Percentiles rank a stretch among this genome's conserved stretches.
Evolutionary conservation across 169 alveolate genomes (phyloP).

Genomic region (Plasmodium sp.): DNA sequence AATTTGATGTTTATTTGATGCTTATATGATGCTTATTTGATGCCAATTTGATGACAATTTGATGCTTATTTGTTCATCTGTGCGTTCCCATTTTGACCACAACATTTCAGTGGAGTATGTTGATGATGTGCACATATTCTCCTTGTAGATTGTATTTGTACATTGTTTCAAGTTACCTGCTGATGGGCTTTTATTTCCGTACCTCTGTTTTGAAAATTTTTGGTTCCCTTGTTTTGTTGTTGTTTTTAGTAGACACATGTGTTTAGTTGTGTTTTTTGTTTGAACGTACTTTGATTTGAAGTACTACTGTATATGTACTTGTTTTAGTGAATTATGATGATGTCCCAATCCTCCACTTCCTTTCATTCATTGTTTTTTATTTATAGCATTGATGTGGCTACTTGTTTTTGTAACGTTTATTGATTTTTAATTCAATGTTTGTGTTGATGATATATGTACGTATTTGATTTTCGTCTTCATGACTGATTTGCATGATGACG

Average conservation of each 20-base stretch:
- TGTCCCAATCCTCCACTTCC: not conserved
- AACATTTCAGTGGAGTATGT: not conserved
- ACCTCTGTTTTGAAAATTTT: not conserved
- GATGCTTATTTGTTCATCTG: not conserved
- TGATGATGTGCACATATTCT: not conserved
- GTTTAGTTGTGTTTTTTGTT: not conserved
- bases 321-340: not conserved
- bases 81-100: not conserved
- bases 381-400: not conserved
- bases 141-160: not conserved
- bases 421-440: not conserved
- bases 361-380: not conserved
- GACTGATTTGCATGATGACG: not conserved
- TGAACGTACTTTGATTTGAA: not conserved
- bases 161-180: not conserved
- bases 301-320: not conserved
- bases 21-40: not conserved
- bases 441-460: not conserved
- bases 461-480: not conserved
- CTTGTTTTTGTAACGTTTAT: not conserved
- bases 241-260: not conserved
- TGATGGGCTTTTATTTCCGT: not conserved
- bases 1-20: not conserved
- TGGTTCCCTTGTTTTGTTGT: not conserved
- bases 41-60: not conserved